Evolutionary conservation across 2,329 filamentous ascomycete species (phyloP).

Genomic region (Xylariales sp.): DNA sequence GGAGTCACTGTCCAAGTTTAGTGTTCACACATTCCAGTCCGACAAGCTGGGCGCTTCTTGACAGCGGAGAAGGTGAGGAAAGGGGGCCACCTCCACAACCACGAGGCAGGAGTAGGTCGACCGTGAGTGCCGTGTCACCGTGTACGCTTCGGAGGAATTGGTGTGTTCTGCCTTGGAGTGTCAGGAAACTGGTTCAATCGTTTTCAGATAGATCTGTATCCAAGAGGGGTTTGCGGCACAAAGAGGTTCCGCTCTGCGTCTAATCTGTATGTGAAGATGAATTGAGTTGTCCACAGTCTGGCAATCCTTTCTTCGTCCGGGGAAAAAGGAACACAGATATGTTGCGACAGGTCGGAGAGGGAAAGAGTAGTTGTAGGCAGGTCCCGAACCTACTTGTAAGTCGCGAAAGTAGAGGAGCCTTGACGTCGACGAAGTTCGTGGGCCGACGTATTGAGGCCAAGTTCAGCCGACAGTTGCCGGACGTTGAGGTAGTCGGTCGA

Average conservation of each 20-base stretch:
- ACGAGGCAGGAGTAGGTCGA: neutral
- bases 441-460: too few species aligned
- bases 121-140: neutral
- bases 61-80: neutral
- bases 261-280: neutral
- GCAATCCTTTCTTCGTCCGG: slow-evolving; percentile 2
- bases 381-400: neutral
- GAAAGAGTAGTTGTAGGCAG: too few species aligned
- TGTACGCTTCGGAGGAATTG: too few species aligned
- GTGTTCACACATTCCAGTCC: slow-evolving; percentile 6
- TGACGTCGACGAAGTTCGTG: slow-evolving; percentile 7
- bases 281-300: neutral
- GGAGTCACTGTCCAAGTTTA: neutral
- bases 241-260: slow-evolving; percentile 3
- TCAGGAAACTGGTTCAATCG: neutral
- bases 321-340: neutral
- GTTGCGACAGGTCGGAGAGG: too few species aligned
- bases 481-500: too few species aligned
- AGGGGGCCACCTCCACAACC: neutral
- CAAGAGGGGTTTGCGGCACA: neutral
- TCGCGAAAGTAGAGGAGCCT: slow-evolving; percentile 1
- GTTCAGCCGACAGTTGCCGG: too few species aligned
- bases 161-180: neutral
- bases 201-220: neutral
- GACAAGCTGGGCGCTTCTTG: neutral